Evolutionary conservation across 2,329 filamentous ascomycete species (phyloP), one percentile per base, ranked within the genome.

Genomic region (Elsinoe arachidis): DNA sequence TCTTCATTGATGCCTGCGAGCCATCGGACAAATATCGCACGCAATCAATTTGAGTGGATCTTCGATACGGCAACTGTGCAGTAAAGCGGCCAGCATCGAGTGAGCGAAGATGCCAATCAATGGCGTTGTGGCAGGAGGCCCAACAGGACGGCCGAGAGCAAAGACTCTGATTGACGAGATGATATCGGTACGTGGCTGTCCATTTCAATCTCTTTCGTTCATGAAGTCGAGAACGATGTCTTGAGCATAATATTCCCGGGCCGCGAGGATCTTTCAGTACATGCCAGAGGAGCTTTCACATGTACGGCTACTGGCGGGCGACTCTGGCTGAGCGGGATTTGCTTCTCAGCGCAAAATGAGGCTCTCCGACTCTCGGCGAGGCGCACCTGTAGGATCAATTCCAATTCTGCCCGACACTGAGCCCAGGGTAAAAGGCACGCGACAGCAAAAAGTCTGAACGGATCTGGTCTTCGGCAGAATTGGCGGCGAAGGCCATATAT

Each of bases 131-230:
- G 55, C 46, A n/a, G 35, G 46, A 7, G 46, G 44, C 38, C 17
- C 34, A 43, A 38, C 47, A 30, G 23, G 23, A 26, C 39, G 59
- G 26, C 43, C 59, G 41, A 41, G 59, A 33, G 55, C 59, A 37
- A 56, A 47, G 51, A 58, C 59, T 14, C 51, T 60, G 51, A 11
- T 35, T 38, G 59, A 58, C 17, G 30, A 43, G 19, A 52, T 35
- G 23, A 56, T 58, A 26, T 55, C 55, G 43, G 59, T 60, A 23
- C 56, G 59, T 58, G 14, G 10, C 1, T 38, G 3, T 19, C 49
- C 19, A 15, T 21, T 51, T 30, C 26, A 7, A 14, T 15, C 12
- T 49, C 15, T 37, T 10, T 15, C 9, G 33, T 15, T 46, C 21
- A 15, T 30, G 44, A 34, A 47, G 23, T 15, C 15, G 12, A 30